Evolutionary conservation across 1,284 basidiomycete species (phyloP), one percentile per base, ranked within the genome.

Genomic region (Moesziomyces antarcticus): DNA sequence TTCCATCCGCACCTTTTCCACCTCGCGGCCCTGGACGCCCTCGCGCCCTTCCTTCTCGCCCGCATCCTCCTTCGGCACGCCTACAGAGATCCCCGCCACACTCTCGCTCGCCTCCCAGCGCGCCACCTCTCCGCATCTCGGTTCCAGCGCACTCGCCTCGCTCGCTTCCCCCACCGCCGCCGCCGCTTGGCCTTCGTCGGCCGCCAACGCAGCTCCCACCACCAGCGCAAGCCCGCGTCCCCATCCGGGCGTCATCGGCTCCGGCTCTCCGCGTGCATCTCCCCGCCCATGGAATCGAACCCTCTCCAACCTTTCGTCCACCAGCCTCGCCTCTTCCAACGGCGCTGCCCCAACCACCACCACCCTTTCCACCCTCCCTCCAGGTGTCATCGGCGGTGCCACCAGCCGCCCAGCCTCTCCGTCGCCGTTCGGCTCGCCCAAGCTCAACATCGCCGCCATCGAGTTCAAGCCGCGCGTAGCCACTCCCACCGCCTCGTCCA

Each of bases 381-480:
- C 65, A n/a, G 67, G 54, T 24, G 50, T 72, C 25, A 24, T 56
- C 6, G 50, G 46, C 47, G 67, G 44, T 40, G 13, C 60, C 14
- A 52, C 37, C 45, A 77, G 77, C 37, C 72, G 77, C 7, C 78
- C 78, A 10, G 61, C 73, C 6, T 77, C 75, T 10, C 78, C 78
- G 13, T 75, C 72, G 6, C 77, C 75, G 8, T 72, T 77, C 35
- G 66, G 73, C 40, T 81, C 80, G 11, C 81, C 80, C 20, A 65
- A 78, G 27, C 69, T 83, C 50, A 83, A 82, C 68, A 66, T 81
- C 18, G 73, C 63, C 8, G 81, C 81, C 7, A 54, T 55, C 21
- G 77, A 77, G 55, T 82, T 82, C 69, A 76, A 73, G 50, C 81
- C 81, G 8, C 67, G 77, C 8, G 51, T 56, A 0, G 45, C 50